Conservation (phyloP, 441 rosid species). For the Flueggea neowawraea region DNA sequence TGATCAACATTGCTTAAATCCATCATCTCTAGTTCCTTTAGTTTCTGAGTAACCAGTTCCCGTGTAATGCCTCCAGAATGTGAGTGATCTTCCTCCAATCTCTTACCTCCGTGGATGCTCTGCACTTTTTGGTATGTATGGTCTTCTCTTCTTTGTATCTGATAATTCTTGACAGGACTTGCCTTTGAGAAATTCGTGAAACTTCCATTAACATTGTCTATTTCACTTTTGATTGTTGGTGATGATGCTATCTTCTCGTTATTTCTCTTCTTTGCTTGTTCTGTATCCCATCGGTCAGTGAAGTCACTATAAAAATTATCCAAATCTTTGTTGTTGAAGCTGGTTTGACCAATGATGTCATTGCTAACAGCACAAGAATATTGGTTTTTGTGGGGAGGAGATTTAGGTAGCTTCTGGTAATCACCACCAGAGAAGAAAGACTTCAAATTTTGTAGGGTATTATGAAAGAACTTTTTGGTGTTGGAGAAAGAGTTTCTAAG, state of each 20-base stretch:
- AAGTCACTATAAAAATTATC: slow-evolving; percentile 37
- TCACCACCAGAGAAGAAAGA: slow-evolving; percentile 44
- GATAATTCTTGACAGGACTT: slow-evolving; percentile 9
- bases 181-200: slow-evolving; percentile 16
- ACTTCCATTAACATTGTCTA: slow-evolving; percentile 6
- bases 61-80: neutral
- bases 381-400: slow-evolving; percentile 23
- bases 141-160: slow-evolving; percentile 15
- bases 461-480: slow-evolving; percentile 64
- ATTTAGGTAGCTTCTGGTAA: slow-evolving; percentile 68
- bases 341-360: slow-evolving; percentile 11
- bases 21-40: slow-evolving; percentile 72
- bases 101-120: slow-evolving; percentile 3
- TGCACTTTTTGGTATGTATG: neutral
- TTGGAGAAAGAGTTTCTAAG: slow-evolving; percentile 53
- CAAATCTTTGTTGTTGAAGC: slow-evolving; percentile 21
- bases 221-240: neutral
- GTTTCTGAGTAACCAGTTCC: slow-evolving; percentile 34
- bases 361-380: neutral
- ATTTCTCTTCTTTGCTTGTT: slow-evolving; percentile 9
- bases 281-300: slow-evolving; percentile 27
- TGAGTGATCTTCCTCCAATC: slow-evolving; percentile 9
- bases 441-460: slow-evolving; percentile 48
- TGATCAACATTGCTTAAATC: slow-evolving; percentile 60
- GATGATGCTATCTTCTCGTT: slow-evolving; percentile 12